Conservation (phyloP, 306 rosid species). For the Glycine latifolia region DNA sequence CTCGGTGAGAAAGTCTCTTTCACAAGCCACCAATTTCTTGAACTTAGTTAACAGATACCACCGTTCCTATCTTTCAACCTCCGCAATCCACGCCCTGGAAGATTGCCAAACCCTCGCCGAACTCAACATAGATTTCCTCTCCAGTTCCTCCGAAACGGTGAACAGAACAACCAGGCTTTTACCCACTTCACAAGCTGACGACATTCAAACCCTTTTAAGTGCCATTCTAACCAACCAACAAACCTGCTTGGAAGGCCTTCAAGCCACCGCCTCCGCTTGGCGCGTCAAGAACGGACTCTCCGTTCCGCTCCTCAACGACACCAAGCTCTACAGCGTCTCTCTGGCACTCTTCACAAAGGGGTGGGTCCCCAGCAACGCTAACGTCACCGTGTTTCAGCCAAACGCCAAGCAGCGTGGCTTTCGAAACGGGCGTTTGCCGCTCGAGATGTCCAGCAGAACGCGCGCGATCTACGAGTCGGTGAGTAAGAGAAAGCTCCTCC, state of each 20-base stretch:
- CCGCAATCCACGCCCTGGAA: conserved; percentile 64
- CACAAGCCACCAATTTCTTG: conserved; percentile 62
- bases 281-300: conserved; percentile 54
- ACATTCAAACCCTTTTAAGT: conserved; percentile 68
- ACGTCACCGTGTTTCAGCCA: conserved; percentile 29
- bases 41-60: conserved; percentile 51
- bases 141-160: conserved; percentile 52
- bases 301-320: conserved; percentile 62
- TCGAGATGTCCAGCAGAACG: conserved; percentile 61
- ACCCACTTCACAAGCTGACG: conserved; percentile 55
- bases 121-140: conserved; percentile 68
- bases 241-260: conserved; percentile 79
- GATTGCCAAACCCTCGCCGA: conserved; percentile 66
- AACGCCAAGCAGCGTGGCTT: conserved; percentile 46
- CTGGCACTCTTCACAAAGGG: conserved; percentile 72
- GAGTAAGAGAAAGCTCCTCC: conserved; percentile 60
- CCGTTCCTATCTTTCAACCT: conserved; percentile 44
- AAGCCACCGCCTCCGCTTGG: conserved; percentile 62
- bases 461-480: conserved; percentile 64
- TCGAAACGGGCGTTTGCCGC: conserved; percentile 64
- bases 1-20: conserved; percentile 59
- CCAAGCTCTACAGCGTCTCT: conserved; percentile 74
- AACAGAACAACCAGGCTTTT: conserved; percentile 40
- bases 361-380: conserved; percentile 70
- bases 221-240: conserved; percentile 78